phyloP scores from a whole-genome alignment of 2,329 filamentous ascomycete species.

The Fusarium mexicanum region DNA sequence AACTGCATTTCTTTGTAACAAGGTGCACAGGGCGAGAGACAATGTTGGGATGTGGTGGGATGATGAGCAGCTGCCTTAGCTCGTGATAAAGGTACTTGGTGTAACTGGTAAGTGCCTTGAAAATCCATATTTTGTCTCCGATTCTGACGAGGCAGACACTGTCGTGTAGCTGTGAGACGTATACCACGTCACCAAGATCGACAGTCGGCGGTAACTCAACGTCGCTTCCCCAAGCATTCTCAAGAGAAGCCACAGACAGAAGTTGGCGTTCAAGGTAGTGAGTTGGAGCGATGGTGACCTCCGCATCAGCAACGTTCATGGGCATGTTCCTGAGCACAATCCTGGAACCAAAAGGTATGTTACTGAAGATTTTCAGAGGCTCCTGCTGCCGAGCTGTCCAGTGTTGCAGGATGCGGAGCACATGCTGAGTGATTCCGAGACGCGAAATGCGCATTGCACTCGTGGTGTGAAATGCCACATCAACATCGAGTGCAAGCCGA shows the following conservation, averaged over 20 bases:
- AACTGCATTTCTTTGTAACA: constrained; percentile 64
- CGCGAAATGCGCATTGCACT: constrained; percentile 58
- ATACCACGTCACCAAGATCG: constrained; percentile 60
- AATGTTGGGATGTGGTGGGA: constrained; percentile 63
- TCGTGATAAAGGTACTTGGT: constrained; percentile 71
- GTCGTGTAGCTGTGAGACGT: constrained; percentile 66
- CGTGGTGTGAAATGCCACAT: constrained; percentile 65
- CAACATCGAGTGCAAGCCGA: constrained; percentile 57
- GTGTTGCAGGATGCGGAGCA: constrained; percentile 62
- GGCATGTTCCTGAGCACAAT: constrained; percentile 64
- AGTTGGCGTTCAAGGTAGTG: constrained; percentile 65
- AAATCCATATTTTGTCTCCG: constrained; percentile 56
- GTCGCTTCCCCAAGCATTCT: constrained; percentile 54
- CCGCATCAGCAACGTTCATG: constrained; percentile 56
- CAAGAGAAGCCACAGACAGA: constrained; percentile 55
- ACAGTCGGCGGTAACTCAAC: constrained; percentile 57
- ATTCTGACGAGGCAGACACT: constrained; percentile 66
- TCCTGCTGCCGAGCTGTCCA: constrained; percentile 55
- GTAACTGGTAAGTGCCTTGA: constrained; percentile 67
- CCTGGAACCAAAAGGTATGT: constrained; percentile 65
- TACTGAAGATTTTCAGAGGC: constrained; percentile 51
- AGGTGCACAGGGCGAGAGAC: constrained; percentile 63
- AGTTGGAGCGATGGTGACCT: constrained; percentile 59
- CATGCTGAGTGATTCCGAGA: constrained; percentile 63
- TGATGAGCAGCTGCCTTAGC: constrained; percentile 62